These are phyloP conservation scores for Fusarium annulatum DNA, from an alignment of 2,329 filamentous ascomycete genomes.

Conservation along the genomic window DNA sequence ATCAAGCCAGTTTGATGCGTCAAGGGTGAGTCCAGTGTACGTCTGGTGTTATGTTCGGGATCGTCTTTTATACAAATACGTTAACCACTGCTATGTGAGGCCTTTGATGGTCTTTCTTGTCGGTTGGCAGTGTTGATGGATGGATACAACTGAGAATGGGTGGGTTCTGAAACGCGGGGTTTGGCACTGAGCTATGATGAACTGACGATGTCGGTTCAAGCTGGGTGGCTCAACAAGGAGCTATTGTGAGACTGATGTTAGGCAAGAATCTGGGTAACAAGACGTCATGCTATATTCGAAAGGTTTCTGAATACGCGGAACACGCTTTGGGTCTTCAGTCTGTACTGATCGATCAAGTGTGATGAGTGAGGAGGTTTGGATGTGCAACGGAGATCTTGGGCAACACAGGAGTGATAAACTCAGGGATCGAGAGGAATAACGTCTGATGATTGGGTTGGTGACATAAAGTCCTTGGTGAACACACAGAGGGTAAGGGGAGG, in stretches of 20 bases:
- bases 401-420: constrained; percentile 4
- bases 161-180: constrained; percentile 38
- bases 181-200: constrained; percentile 10
- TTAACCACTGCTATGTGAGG: neutral
- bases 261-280: neutral
- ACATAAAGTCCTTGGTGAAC: neutral
- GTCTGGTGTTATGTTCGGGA: neutral
- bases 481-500: neutral
- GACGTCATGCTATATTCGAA: neutral
- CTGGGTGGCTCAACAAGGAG: neutral
- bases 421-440: constrained; percentile 6
- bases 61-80: neutral
- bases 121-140: neutral
- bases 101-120: neutral
- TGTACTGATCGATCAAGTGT: constrained; percentile 3
- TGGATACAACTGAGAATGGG: neutral
- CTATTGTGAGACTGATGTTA: neutral
- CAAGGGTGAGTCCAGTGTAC: neutral
- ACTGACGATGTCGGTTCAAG: constrained; percentile 7
- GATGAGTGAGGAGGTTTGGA: constrained; percentile 3
- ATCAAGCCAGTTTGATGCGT: neutral
- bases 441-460: constrained; percentile 11
- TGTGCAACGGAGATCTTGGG: constrained; percentile 1
- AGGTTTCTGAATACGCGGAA: neutral
- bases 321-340: neutral